Base-by-base conservation (phyloP, 2,329 filamentous ascomycete species). In the Penicillium sp. region DNA sequence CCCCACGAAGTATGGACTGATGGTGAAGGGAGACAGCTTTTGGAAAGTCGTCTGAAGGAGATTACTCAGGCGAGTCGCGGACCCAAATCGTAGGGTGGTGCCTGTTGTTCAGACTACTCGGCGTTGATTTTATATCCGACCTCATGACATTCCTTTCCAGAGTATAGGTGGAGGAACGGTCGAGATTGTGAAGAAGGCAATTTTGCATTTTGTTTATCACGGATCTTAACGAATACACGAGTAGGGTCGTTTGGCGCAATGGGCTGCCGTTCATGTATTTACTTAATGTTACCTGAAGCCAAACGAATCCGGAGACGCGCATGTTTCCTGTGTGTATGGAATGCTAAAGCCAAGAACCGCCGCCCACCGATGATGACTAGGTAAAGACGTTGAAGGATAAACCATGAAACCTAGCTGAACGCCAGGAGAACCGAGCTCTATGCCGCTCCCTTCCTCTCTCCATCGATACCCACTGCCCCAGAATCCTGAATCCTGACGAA, bases 1-100 rank as follows among this genome's bases (percentile, higher is more conserved):
- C 90, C 92, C 5, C 91, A 96, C 74, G 85, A 93, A 73, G 89
- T 98, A 0, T 99, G 95, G 95, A 80, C 79, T 67, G 91, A 88
- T 3, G 74, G 82, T 1, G 84, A 92, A 50, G 94, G 94, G 0
- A 83, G 91, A 56, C 77, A 86, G 54, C 77, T 87, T 49, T 88
- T 98, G 75, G 93, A 96, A 80, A 90, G 89, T 81, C 86, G 91
- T 67, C 77, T 98, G 69, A 83, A 80, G 63, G 81, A 92, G 72
- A 73, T 97, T 63, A 85, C 94, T 45, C 64, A 61, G 60, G 51
- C 57, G 42, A 68, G 58, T 55, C 54, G 51, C 38, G 11, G 42
- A 31, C n/a, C 12, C 38, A 42, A 42, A n/a, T 31, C 22, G 1
- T 52, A 39, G n/a, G n/a, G n/a, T n/a, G 35, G 7, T 50, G n/a